A percentile compares a stretch with the other conserved stretches of the same genome.
These are phyloP conservation scores for Silybum marianum DNA, from an alignment of 129 eudicot species.

Conservation along the genomic window DNA sequence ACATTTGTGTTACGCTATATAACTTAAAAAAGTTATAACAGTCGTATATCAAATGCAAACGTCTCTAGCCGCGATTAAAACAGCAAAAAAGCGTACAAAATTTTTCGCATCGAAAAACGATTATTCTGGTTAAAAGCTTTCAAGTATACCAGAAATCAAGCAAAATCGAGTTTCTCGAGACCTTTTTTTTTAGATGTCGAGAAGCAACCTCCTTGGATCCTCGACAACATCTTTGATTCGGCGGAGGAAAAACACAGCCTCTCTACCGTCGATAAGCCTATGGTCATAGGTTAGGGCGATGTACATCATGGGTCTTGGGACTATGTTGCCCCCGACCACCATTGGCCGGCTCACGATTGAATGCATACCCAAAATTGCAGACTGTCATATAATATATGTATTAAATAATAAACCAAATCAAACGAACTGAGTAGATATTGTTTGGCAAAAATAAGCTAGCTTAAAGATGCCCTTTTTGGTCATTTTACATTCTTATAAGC, in stretches of 20 bases:
- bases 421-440: not conserved
- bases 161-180: not conserved
- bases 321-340: constrained; percentile 89
- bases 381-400: constrained; percentile 40
- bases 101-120: not conserved
- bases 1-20: constrained; percentile 16
- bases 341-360: constrained; percentile 87
- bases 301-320: constrained; percentile 97
- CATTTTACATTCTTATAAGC: no score
- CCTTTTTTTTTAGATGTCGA: constrained; percentile 50
- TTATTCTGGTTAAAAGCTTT: constrained; percentile 31
- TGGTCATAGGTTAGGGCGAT: constrained; percentile 94
- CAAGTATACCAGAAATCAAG: constrained; percentile 26
- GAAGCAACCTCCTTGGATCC: constrained; percentile 84
- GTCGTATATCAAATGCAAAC: no score
- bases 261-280: constrained; percentile 98
- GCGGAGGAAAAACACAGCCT: constrained; percentile 89
- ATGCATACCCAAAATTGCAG: constrained; percentile 92
- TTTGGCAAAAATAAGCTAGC: no score
- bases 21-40: no score
- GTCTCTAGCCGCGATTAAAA: constrained; percentile 32
- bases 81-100: constrained; percentile 33
- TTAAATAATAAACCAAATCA: not conserved
- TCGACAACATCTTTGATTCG: constrained; percentile 94
- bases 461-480: no score